Evolutionary conservation across 2,329 filamentous ascomycete genomes (phyloP), one percentile per base, ranked within the genome.

Genomic region (Fusarium mangiferae): DNA sequence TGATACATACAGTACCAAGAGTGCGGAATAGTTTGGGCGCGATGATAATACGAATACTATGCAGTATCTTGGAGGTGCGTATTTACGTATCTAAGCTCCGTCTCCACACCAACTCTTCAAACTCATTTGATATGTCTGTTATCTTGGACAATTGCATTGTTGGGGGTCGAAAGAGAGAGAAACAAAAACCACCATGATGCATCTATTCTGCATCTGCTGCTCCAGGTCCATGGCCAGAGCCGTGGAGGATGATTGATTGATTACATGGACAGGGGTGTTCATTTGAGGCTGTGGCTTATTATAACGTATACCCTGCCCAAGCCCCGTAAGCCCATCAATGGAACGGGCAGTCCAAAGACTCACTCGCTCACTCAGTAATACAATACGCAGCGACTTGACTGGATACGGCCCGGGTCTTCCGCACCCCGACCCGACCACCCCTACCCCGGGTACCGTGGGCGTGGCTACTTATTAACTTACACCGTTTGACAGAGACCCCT

Each of bases 231-330:
- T 71, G 68, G 68, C 18, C 45, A 62, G 30, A 55, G 41, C 68
- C 67, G 41, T 67, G 68, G 36, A 68, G 26, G 24, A 68, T 30
- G 22, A 45, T 26, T 26, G 56, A 61, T 56, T 60, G 33, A 33
- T 33, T 33, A 51, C 70, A 73, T 49, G 66, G 36, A 62, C 58
- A 66, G 52, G 67, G 67, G 63, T 51, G 45, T 58, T 52, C 49
- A n/a, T 54, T 68, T 59, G 71, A 56, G 73, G 73, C 73, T 76
- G 73, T 76, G 73, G 73, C 73, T 76, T 70, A 76, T 59, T 63
- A 51, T 38, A 59, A 51, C 61, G 63, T 66, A 39, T 64, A 60
- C 66, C 68, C 44, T 74, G 52, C 28, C 68, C 65, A 70, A 62
- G 54, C 70, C 70, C 62, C 70, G 56, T 73, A 74, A 74, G 70